A percentile compares a stretch with the other conserved stretches of the same genome.
phyloP scores from a whole-genome alignment of 2,329 filamentous ascomycete species.

The Leptosphaerulina australis region DNA sequence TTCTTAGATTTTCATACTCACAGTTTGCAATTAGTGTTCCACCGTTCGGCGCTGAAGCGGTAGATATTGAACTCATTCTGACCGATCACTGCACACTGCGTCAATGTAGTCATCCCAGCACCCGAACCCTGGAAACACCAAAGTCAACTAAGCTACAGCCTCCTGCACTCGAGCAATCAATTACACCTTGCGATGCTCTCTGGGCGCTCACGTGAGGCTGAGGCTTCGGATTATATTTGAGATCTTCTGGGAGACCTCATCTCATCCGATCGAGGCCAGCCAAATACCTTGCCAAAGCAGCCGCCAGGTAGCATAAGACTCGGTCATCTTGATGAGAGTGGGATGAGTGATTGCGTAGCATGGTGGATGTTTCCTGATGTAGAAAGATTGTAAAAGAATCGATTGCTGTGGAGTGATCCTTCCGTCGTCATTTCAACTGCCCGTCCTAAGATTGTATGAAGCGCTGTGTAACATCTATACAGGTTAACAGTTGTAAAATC shows the following conservation, averaged over 20 bases:
- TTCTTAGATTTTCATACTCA: neutral
- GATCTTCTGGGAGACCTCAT: no score
- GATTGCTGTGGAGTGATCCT: conserved; percentile 7
- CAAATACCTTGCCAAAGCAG: no score
- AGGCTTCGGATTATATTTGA: neutral
- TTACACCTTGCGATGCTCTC: neutral
- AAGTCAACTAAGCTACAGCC: neutral
- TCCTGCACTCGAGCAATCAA: neutral
- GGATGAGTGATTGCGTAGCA: no score
- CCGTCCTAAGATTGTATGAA: neutral
- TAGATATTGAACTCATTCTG: neutral
- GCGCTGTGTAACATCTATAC: no score
- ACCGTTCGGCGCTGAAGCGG: neutral
- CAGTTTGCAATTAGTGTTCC: neutral
- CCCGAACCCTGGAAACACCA: neutral
- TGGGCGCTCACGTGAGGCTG: neutral
- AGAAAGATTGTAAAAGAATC: neutral
- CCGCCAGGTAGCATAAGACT: no score
- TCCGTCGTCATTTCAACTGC: neutral
- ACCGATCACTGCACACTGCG: conserved; percentile 2
- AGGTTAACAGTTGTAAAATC: no score
- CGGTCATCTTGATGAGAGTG: no score
- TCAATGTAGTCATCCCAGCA: neutral
- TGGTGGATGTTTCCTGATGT: neutral
- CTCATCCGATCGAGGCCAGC: no score